A percentile compares a stretch with the other conserved stretches of the same genome.
phyloP scores from a whole-genome alignment of 805 yeast species.

The Schwanniomyces occidentalis region DNA sequence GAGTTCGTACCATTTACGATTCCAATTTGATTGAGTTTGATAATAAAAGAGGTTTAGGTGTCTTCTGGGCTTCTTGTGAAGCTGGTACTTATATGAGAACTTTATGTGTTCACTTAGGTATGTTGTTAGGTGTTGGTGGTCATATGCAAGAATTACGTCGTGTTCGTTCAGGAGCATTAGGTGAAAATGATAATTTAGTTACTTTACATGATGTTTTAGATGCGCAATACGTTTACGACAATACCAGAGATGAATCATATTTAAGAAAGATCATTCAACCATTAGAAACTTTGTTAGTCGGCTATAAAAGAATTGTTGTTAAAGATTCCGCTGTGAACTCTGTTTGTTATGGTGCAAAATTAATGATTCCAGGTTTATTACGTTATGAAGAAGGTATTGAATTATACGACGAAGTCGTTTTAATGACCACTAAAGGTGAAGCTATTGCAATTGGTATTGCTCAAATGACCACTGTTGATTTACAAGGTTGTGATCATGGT shows the following conservation, averaged over 20 bases:
- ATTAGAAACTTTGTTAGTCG: constrained; percentile 86
- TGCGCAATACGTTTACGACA: constrained; percentile 97
- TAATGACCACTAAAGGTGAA: constrained; percentile 99
- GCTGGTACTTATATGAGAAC: constrained; percentile 99
- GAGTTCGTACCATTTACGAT: constrained; percentile 97
- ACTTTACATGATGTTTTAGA: constrained; percentile 97
- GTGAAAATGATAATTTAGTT: constrained; percentile 87
- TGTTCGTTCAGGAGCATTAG: constrained; percentile 95
- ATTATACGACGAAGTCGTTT: constrained; percentile 94
- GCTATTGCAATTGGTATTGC: constrained; percentile 98
- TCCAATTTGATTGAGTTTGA: constrained; percentile 95
- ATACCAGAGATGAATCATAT: constrained; percentile 94
- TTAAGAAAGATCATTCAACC: constrained; percentile 93
- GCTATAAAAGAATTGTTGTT: constrained; percentile 96
- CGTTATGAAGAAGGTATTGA: constrained; percentile 98
- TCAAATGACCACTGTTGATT: constrained; percentile 97
- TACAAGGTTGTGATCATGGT: constrained; percentile 97
- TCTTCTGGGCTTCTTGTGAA: constrained; percentile 99
- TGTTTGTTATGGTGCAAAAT: constrained; percentile 97
- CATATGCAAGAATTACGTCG: constrained; percentile 99
- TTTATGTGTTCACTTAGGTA: constrained; percentile 96
- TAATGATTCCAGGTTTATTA: constrained; percentile 97
- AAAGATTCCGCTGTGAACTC: constrained; percentile 94
- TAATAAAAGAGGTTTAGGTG: constrained; percentile 94
- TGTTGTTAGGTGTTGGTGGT: constrained; percentile 98